Evolutionary conservation across 2,329 filamentous ascomycete genomes (phyloP).

Genomic region (Penicillium sclerotiorum): DNA sequence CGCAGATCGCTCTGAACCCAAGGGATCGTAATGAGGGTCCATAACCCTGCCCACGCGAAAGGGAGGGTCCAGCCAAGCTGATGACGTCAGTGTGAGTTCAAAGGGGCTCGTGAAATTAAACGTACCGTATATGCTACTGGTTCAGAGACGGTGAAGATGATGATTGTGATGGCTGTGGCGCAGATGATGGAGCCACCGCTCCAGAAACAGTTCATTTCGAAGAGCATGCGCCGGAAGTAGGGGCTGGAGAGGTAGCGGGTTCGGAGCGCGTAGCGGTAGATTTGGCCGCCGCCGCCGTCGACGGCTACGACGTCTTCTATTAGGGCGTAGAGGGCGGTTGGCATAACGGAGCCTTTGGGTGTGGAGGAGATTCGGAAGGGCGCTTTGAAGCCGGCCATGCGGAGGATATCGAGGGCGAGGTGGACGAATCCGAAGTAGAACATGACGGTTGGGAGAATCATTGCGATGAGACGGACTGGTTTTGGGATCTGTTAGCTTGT

Average conservation of each 20-base stretch:
- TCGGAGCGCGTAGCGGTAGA: slow-evolving; percentile 55
- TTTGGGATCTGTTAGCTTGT: background rate
- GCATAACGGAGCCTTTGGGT: slow-evolving; percentile 59
- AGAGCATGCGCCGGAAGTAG: slow-evolving; percentile 57
- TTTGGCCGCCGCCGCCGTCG: slow-evolving; percentile 62
- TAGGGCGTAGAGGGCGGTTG: slow-evolving; percentile 65
- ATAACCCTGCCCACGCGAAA: slow-evolving; percentile 46
- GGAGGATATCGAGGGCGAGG: slow-evolving; percentile 46
- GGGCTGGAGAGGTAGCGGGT: slow-evolving; percentile 58
- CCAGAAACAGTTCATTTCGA: slow-evolving; percentile 61
- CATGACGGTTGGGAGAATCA: slow-evolving; percentile 50
- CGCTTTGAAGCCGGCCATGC: slow-evolving; percentile 48
- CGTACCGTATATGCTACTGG: slow-evolving; percentile 52
- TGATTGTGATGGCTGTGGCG: slow-evolving; percentile 50
- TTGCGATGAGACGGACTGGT: slow-evolving; percentile 47
- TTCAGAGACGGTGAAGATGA: slow-evolving; percentile 53
- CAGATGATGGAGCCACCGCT: slow-evolving; percentile 53
- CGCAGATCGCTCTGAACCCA: slow-evolving; percentile 51
- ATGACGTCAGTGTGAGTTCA: slow-evolving; percentile 10
- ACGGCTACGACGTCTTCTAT: slow-evolving; percentile 70
- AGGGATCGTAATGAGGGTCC: slow-evolving; percentile 49
- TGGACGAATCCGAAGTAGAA: slow-evolving; percentile 49
- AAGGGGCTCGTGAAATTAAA: background rate
- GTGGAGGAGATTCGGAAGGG: slow-evolving; percentile 68
- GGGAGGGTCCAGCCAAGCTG: slow-evolving; percentile 48